phyloP scores from a whole-genome alignment of 2,329 filamentous ascomycete species.

The Pestalotiopsis sp. region DNA sequence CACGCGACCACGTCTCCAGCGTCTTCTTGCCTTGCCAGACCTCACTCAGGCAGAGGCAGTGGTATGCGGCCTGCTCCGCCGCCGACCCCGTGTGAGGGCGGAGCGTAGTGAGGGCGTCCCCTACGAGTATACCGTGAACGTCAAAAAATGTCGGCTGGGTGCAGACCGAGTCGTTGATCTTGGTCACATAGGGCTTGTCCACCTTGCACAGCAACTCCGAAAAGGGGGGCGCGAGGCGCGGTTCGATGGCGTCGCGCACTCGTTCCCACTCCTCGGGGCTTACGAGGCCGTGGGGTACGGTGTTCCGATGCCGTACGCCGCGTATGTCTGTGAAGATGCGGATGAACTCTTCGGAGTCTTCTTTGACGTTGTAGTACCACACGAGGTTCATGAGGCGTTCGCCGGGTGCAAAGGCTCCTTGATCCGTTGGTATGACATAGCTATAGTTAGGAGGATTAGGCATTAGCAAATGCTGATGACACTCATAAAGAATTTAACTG shows the following conservation, averaged over 20 bases:
- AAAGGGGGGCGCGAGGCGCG: not conserved
- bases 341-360: slow-evolving; percentile 38
- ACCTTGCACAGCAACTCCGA: not conserved
- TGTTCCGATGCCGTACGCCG: slow-evolving; percentile 32
- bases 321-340: slow-evolving; percentile 46
- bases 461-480: not conserved
- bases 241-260: not conserved
- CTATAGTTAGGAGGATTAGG: not conserved
- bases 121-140: slow-evolving; percentile 46
- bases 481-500: not conserved
- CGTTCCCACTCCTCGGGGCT: not conserved
- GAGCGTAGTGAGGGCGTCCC: slow-evolving; percentile 48
- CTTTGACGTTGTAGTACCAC: slow-evolving; percentile 45
- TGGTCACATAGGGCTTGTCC: not conserved
- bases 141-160: slow-evolving; percentile 37
- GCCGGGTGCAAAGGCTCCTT: slow-evolving; percentile 39
- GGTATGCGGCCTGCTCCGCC: slow-evolving; percentile 48
- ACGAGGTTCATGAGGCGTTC: slow-evolving; percentile 48
- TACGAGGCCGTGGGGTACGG: not conserved
- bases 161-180: slow-evolving; percentile 30
- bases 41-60: slow-evolving; percentile 41
- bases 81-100: slow-evolving; percentile 48
- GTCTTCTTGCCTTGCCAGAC: slow-evolving; percentile 39
- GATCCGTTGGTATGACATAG: slow-evolving; percentile 46
- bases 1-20: slow-evolving; percentile 35